A percentile compares a stretch with the other conserved stretches of the same genome.
Conservation (phyloP, 2,329 filamentous ascomycete genomes). For the Scedosporium minutisporum region DNA sequence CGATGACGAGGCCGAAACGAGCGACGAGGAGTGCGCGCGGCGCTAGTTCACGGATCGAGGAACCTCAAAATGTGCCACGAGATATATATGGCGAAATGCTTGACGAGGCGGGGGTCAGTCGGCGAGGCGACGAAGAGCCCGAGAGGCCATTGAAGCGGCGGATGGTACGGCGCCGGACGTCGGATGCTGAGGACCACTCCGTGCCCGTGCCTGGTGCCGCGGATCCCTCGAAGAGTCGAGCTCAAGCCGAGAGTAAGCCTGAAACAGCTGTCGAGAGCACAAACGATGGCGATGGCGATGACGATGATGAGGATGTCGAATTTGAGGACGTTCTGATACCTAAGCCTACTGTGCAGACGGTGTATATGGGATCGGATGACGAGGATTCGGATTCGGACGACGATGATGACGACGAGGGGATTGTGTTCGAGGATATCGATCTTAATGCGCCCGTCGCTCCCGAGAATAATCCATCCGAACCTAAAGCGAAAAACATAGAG, state of each 20-base stretch:
- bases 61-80: slow-evolving; percentile 11
- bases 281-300: slow-evolving; percentile 14
- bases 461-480: slow-evolving; percentile 14
- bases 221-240: not conserved
- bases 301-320: slow-evolving; percentile 31
- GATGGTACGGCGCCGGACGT: not conserved
- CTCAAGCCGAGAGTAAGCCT: not conserved
- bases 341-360: slow-evolving; percentile 38
- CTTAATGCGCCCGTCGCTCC: slow-evolving; percentile 20
- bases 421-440: slow-evolving; percentile 40
- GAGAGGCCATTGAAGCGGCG: slow-evolving; percentile 14
- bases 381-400: slow-evolving; percentile 19
- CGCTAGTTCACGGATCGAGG: not conserved
- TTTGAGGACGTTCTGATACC: slow-evolving; percentile 43
- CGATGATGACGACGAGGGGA: slow-evolving; percentile 28
- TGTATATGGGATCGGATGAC: slow-evolving; percentile 38
- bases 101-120: slow-evolving; percentile 33
- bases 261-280: not conserved
- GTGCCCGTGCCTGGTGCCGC: not conserved
- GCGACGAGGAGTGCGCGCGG: not conserved
- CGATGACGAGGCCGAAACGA: not conserved
- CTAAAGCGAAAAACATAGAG: slow-evolving; percentile 27
- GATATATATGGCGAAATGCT: slow-evolving; percentile 41
- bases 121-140: slow-evolving; percentile 24
- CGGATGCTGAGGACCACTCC: not conserved